Evolutionary conservation across 306 rosid genomes (phyloP), one percentile per base, ranked within the genome.

Genomic region (Prunus dulcis): DNA sequence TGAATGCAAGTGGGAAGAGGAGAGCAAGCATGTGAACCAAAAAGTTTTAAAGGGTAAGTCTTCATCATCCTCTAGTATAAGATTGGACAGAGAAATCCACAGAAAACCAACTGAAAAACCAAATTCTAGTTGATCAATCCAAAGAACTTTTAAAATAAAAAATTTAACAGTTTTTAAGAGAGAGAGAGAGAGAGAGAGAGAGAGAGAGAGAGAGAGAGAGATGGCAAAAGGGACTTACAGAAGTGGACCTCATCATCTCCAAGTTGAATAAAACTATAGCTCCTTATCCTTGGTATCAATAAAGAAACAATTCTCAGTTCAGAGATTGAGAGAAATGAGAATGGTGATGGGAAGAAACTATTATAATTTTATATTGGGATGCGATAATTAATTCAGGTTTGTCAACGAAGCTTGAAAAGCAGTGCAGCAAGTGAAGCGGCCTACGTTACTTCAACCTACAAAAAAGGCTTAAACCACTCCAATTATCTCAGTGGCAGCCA

Each of bases 201-300:
- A 12, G 1, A 3, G 62, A 12, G 1, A 3, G 62, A 56, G 62
- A 12, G 1, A 3, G 27, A 20, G 62, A 56, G 62, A 12, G 1
- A 3, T 56, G 10, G 46, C 64, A 57, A 46, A 64, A 50, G 45
- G 52, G 3, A 47, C 83, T 74, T 81, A 81, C 88, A 62, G 28
- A 55, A 74, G 68, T 38, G 17, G 53, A 19, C 56, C 74, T 32
- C 65, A 8, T 13, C 38, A 72, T 3, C 65, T 61, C 65, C 65
- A 2, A 65, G 27, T 18, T 38, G 19, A 11, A 38, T 43, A 67
- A n/a, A 43, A 47, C 51, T 28, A 49, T 38, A 18, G 51, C 15
- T 69, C 25, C 60, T 49, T 49, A 8, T 69, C 58, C 60, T 49
- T 49, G 43, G 60, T 69, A 69, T 69, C 43, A 49, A 27, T n/a